Percentiles rank a stretch among this genome's conserved stretches.
phyloP scores from a whole-genome alignment of 2,329 filamentous ascomycete genomes.

The Talaromyces sp. region DNA sequence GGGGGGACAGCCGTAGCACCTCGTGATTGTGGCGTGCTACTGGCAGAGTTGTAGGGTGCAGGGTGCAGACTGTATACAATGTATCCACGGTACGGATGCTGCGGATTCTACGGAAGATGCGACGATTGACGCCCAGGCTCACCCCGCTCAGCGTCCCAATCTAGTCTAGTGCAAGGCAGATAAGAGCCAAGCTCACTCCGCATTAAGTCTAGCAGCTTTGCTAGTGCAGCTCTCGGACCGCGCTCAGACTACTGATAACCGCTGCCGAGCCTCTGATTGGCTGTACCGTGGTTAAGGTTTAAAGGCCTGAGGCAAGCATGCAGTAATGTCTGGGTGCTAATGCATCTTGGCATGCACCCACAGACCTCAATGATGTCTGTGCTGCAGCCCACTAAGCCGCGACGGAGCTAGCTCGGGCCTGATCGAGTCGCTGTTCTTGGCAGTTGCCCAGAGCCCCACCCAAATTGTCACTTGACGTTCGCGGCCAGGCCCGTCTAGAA shows the following conservation, averaged over 20 bases:
- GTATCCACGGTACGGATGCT: slow-evolving; percentile 7
- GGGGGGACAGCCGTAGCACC: background rate
- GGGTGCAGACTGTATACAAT: background rate
- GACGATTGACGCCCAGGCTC: slow-evolving; percentile 2
- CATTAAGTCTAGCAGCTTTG: background rate
- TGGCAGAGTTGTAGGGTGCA: background rate
- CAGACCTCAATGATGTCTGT: background rate
- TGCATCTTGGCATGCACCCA: background rate
- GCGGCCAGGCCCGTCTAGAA: background rate
- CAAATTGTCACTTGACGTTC: slow-evolving; percentile 1
- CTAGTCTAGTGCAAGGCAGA: background rate
- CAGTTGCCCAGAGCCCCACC: background rate
- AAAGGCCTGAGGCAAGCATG: background rate
- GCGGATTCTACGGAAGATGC: slow-evolving; percentile 6
- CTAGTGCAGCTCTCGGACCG: background rate
- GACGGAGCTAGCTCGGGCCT: background rate
- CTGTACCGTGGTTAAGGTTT: background rate
- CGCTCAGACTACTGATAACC: background rate
- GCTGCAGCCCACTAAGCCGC: background rate
- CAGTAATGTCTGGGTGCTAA: background rate
- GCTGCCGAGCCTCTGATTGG: background rate
- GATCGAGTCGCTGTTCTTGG: background rate
- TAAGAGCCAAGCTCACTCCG: background rate
- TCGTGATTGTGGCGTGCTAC: background rate
- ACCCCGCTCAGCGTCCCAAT: background rate